These are phyloP conservation scores for Adansonia rubrostipa DNA, from an alignment of 441 rosid genomes.

Conservation along the genomic window DNA sequence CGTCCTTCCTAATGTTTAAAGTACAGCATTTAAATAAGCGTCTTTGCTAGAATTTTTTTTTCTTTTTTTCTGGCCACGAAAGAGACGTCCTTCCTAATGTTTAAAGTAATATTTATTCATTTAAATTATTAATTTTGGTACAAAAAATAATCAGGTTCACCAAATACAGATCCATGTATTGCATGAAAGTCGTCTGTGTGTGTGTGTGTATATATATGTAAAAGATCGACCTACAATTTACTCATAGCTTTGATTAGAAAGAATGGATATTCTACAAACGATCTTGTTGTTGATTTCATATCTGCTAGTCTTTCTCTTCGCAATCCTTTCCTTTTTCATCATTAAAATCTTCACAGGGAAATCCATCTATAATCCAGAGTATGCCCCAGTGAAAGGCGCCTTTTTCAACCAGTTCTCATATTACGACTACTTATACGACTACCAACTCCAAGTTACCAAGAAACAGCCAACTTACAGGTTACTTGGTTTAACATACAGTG, in stretches of 20 bases:
- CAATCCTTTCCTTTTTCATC: constrained; percentile 22
- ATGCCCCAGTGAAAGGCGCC: too few species aligned
- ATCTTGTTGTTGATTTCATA: constrained; percentile 26
- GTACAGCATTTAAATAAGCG: too few species aligned
- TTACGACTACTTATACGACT: constrained; percentile 31
- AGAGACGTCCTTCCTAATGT: not conserved
- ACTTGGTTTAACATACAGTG: constrained; percentile 44
- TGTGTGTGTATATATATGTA: too few species aligned
- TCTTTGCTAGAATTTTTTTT: not conserved
- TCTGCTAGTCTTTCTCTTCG: constrained; percentile 31
- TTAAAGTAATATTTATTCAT: not conserved
- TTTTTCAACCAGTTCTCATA: too few species aligned
- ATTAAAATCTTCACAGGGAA: constrained; percentile 11
- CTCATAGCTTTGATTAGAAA: constrained; percentile 26
- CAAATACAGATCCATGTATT: too few species aligned
- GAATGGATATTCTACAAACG: constrained; percentile 40
- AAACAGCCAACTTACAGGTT: constrained; percentile 54
- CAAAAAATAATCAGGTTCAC: too few species aligned
- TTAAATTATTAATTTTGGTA: too few species aligned
- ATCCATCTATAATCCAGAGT: too few species aligned
- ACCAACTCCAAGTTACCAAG: constrained; percentile 49
- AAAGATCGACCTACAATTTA: not conserved
- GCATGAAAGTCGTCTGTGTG: too few species aligned
- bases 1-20: not conserved
- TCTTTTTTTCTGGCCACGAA: not conserved